Conservation (phyloP, 345 rosid genomes). For the Populus tremula region DNA sequence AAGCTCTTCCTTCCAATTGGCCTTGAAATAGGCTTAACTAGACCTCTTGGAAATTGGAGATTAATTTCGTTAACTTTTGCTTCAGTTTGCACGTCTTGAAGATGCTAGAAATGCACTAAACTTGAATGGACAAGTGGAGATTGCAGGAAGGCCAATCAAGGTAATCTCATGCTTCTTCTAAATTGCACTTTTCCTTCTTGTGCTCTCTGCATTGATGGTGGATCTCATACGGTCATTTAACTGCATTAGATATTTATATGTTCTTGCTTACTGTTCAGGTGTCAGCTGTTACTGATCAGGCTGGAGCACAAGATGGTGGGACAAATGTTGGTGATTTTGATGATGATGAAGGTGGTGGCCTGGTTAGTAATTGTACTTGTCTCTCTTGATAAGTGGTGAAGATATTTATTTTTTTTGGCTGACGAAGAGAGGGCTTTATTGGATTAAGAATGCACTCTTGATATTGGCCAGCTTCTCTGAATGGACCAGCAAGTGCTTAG, state of each 20-base stretch:
- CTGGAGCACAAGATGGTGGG: conserved; percentile 57
- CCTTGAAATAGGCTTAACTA: neutral
- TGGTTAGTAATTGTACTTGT: conserved; percentile 58
- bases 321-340: conserved; percentile 79
- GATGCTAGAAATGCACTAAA: conserved; percentile 89
- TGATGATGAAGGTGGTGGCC: conserved; percentile 93
- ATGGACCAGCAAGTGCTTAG: too few species aligned
- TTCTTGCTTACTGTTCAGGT: conserved; percentile 43
- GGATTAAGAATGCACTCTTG: neutral
- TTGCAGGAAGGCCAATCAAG: conserved; percentile 88
- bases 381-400: neutral
- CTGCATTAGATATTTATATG: conserved; percentile 6
- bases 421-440: neutral
- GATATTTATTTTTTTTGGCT: neutral
- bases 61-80: conserved; percentile 1
- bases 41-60: neutral
- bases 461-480: neutral
- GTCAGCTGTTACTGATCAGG: conserved; percentile 90
- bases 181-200: neutral
- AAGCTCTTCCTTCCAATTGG: too few species aligned
- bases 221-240: neutral
- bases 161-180: conserved; percentile 27
- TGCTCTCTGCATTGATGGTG: neutral
- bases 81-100: conserved; percentile 87
- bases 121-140: conserved; percentile 86